phyloP scores from a whole-genome alignment of 1,139 yeast species.

The Zygosaccharomyces sapae region DNA sequence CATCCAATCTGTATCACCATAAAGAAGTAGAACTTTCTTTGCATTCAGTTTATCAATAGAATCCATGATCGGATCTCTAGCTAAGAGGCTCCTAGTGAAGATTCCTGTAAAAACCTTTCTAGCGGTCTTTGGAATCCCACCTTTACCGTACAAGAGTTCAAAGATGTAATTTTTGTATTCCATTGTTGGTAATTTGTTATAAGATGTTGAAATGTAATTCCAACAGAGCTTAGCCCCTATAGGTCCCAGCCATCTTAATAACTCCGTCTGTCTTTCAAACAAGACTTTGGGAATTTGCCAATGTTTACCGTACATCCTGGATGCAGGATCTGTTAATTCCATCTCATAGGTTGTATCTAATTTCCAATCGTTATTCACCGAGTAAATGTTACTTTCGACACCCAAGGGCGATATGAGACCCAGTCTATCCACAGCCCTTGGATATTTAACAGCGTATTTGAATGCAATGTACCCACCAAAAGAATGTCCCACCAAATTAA shows the following conservation, averaged over 20 bases:
- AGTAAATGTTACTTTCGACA: constrained; percentile 68
- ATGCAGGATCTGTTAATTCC: constrained; percentile 22
- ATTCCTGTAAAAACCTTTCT: constrained; percentile 53
- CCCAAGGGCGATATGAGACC: constrained; percentile 88
- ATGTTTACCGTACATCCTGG: constrained; percentile 25
- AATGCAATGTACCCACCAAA: constrained; percentile 86
- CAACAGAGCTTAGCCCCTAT: constrained; percentile 54
- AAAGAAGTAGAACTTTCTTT: constrained; percentile 54
- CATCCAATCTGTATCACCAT: constrained; percentile 89
- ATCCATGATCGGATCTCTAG: constrained; percentile 72
- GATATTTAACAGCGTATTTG: constrained; percentile 72
- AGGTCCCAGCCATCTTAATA: constrained; percentile 52
- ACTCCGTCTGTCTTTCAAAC: constrained; percentile 38
- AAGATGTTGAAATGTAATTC: constrained; percentile 52
- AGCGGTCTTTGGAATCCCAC: constrained; percentile 25
- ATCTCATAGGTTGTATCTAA: constrained; percentile 16
- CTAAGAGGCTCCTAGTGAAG: constrained; percentile 44
- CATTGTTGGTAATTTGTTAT: constrained; percentile 44
- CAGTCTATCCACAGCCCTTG: constrained; percentile 57
- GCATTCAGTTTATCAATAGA: constrained; percentile 45
- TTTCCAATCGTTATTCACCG: constrained; percentile 44
- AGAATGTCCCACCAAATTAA: constrained; percentile 84
- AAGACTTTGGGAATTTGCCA: constrained; percentile 29
- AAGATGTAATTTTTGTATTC: constrained; percentile 25
- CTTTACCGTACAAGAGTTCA: constrained; percentile 26